Percentiles rank a stretch among this genome's conserved stretches.
Evolutionary conservation across 139 green algal genomes (phyloP).

Genomic region (Yamagishiella unicocca): DNA sequence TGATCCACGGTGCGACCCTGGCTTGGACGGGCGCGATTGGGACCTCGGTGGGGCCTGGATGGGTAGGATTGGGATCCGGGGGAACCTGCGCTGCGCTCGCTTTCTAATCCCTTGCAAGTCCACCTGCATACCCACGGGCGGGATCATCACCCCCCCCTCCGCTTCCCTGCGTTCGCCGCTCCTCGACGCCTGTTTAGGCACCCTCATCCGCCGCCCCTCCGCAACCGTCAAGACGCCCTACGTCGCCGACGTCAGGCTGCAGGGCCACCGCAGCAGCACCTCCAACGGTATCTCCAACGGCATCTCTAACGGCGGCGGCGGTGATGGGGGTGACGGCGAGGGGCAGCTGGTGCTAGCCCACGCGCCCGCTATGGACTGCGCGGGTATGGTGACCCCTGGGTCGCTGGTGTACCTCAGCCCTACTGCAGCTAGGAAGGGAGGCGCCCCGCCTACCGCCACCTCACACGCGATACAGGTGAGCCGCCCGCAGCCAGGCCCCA

Average conservation of each 20-base stretch:
- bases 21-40: too few relatives aligned
- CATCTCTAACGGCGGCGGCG: background rate
- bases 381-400: constrained; percentile 48
- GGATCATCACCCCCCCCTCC: too few relatives aligned
- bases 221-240: constrained; percentile 42
- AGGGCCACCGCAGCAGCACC: too few relatives aligned
- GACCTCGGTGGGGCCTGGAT: too few relatives aligned
- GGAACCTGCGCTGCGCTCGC: too few relatives aligned
- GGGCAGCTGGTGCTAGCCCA: constrained; percentile 36
- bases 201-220: constrained; percentile 42
- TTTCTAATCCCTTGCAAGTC: too few relatives aligned
- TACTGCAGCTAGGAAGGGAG: background rate
- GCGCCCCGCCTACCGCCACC: constrained; percentile 29
- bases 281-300: background rate
- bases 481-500: too few relatives aligned
- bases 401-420: constrained; percentile 19
- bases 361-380: constrained; percentile 50
- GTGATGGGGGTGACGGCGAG: background rate
- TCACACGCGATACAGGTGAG: constrained; percentile 43
- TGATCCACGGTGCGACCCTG: too few relatives aligned
- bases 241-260: constrained; percentile 49
- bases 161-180: too few relatives aligned
- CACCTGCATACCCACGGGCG: too few relatives aligned
- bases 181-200: too few relatives aligned
- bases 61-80: too few relatives aligned